phyloP scores from a whole-genome alignment of 176 grass and related monocot genomes.

The Avena insularis region DNA sequence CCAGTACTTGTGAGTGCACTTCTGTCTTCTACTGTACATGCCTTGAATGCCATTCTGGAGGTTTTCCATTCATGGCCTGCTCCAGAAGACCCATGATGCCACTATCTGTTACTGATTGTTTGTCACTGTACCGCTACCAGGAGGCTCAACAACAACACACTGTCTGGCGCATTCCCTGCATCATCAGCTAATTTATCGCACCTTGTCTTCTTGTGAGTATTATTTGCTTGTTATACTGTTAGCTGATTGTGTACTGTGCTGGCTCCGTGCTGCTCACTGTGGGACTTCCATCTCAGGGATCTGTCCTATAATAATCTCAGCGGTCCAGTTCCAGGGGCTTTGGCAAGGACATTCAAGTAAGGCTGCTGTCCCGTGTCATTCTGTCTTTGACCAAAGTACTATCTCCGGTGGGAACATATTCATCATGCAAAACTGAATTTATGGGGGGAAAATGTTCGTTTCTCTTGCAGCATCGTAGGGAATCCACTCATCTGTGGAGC shows the following conservation, averaged over 20 bases:
- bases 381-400: conserved; percentile 38
- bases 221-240: conserved; percentile 34
- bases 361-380: conserved; percentile 27
- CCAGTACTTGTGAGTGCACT: conserved; percentile 59
- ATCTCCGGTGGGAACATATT: background rate
- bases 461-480: conserved; percentile 74
- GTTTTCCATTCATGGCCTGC: background rate
- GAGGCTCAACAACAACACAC: conserved; percentile 38
- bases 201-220: conserved; percentile 84
- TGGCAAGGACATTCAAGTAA: conserved; percentile 84
- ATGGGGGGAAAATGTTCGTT: background rate
- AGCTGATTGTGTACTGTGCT: conserved; percentile 12
- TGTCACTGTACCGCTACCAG: conserved; percentile 36
- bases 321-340: conserved; percentile 63
- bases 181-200: conserved; percentile 65
- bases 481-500: conserved; percentile 86
- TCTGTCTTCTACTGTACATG: background rate
- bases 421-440: conserved; percentile 19
- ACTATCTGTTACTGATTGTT: background rate
- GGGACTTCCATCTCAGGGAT: conserved; percentile 62
- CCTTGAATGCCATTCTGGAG: background rate
- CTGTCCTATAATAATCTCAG: conserved; percentile 90
- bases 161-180: conserved; percentile 33
- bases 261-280: conserved; percentile 30
- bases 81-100: background rate